Base-by-base conservation (phyloP, 2,329 filamentous ascomycete genomes). In the Arthrobotrys iridis region DNA sequence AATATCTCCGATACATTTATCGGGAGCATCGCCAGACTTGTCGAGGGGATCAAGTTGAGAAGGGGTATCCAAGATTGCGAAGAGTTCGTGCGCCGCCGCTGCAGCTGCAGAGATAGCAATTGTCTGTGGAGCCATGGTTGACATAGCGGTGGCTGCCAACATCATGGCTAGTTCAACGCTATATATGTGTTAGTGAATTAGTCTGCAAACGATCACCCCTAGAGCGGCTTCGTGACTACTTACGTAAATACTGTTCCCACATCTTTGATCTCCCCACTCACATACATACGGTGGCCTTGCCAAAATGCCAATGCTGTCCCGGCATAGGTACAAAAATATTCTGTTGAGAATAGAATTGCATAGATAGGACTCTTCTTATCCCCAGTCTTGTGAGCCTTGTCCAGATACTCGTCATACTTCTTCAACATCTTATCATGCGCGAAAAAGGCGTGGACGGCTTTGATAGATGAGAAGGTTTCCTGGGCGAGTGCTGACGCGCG, bases 401-500 rank as follows among this genome's bases (percentile, higher is more conserved):
- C 82, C 18, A 88, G 85, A 83, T 86, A 88, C 3, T 82, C 81
- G 11, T 84, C 81, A 79, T 89, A 90, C 33, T 85, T 86, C 52
- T 83, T 81, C 0, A 84, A 82, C 65, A 89, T 84, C 4, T 86
- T 85, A 11, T 81, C 79, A 79, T 90, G 86, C 10, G 88, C 88
- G 35, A 88, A 87, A 78, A 87, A 90, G 0, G 88, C 88, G 37
- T 86, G 84, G 33, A 90, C 83, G 84, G 89, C 90, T 4, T 87
- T 84, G 35, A 90, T 86, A 57, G 85, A 86, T 0, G 84, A 82
- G 77, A 90, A 84, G 1, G 87, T 83, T 80, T 90, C 88, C 65
- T 87, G 88, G 0, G 88, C 88, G 2, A 90, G 83, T 2, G 87
- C 85, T 0, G 85, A 85, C 0, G 88, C 86, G 78, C 86, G 87